Evolutionary conservation across 192 early-diverging fungal genomes (phyloP), one percentile per base, ranked within the genome.

Genomic region (Entomortierella lignicola): DNA sequence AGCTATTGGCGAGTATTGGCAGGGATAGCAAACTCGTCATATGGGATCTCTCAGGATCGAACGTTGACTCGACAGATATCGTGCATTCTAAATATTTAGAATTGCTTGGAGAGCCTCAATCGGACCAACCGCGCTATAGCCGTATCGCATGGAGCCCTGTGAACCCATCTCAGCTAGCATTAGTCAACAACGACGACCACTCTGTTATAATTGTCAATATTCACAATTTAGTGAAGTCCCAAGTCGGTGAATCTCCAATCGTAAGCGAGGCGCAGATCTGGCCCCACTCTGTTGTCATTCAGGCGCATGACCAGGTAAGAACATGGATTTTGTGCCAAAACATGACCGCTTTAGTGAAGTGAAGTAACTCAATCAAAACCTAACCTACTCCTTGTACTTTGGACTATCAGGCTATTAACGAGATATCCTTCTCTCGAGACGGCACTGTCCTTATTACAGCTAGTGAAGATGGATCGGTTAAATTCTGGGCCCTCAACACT

Each of bases 381-480:
- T 42, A 13, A n/a, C n/a, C n/a, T n/a, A n/a, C n/a, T n/a, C n/a
- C n/a, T n/a, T n/a, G n/a, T n/a, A n/a, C n/a, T n/a, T n/a, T 17
- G 26, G 10, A 55, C 5, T 55, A 29, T 26, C 52, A 85, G 81
- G 50, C 77, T 18, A 77, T 85, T 41, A 81, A 68, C 44, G 84
- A 85, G 47, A 55, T 85, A 30, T 64, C 77, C 10, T 85, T 83
- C 37, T 85, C 84, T 4, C 64, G 68, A 4, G 84, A 85, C 47
- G 84, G 84, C 32, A 65, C 84, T 15, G 81, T 72, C 41, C 56
- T 85, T 23, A 67, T 74, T 6, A 85, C 84, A 23, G 84, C 81
- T 31, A 83, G 72, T 47, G 81, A 71, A 37, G 80, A 81, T 55
- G 81, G 81, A 2, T 54, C 63, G 12, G 75, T 85, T 58, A 77